These are phyloP conservation scores for Diplodia corticola DNA, from an alignment of 2,329 filamentous ascomycete genomes.

Conservation along the genomic window DNA sequence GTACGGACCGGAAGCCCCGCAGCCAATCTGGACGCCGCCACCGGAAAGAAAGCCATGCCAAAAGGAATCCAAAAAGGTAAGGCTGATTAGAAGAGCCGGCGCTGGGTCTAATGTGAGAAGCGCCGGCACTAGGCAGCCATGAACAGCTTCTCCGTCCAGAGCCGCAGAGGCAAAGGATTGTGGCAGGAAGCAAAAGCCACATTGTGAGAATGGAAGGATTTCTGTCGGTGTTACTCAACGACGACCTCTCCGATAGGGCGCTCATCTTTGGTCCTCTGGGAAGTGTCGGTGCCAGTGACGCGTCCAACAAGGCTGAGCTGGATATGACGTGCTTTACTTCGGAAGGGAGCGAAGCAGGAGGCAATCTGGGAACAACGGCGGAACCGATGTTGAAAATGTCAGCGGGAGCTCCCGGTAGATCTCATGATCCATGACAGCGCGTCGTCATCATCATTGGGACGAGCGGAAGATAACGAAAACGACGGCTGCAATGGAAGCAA, in stretches of 20 bases:
- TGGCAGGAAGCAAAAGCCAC: not conserved
- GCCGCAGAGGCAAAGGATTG: conserved; percentile 1
- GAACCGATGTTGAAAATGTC: not conserved
- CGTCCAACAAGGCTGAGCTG: not conserved
- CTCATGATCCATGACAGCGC: not conserved
- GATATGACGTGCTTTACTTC: not conserved
- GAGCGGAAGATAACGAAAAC: too few relatives aligned
- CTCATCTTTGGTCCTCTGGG: not conserved
- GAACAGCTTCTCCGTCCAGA: conserved; percentile 3
- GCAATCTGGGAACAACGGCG: not conserved
- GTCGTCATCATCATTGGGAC: not conserved
- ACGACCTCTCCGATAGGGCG: not conserved
- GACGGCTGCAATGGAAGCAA: not conserved
- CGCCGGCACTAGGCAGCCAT: conserved; percentile 10
- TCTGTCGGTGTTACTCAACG: not conserved
- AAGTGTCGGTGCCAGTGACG: not conserved
- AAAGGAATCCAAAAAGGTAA: conserved; percentile 1
- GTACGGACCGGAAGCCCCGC: not conserved
- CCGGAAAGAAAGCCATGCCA: conserved; percentile 10
- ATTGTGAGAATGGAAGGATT: not conserved
- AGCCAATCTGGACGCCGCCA: not conserved
- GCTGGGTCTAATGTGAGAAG: not conserved
- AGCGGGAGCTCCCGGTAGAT: conserved; percentile 19
- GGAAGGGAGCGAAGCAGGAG: not conserved
- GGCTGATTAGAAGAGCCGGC: not conserved